Percentiles rank a stretch among this genome's conserved stretches.
phyloP scores from a whole-genome alignment of 148 eudicot genomes.

The Amaranthus hypochondriacus region DNA sequence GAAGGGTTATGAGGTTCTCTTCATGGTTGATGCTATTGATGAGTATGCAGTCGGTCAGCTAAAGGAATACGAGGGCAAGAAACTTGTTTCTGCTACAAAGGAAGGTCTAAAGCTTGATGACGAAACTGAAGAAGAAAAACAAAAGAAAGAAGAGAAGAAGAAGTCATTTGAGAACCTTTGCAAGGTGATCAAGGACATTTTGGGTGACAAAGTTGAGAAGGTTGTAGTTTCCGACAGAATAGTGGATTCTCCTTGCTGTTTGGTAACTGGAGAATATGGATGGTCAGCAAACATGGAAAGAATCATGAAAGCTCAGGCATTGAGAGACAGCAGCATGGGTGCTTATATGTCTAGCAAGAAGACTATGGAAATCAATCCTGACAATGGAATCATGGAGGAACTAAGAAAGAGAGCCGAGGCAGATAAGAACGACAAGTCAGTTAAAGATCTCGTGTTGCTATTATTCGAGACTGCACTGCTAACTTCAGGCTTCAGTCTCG shows the following conservation, averaged over 20 bases:
- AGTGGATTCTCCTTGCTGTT: conserved; percentile 86
- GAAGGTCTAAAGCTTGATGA: conserved; percentile 83
- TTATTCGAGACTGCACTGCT: conserved; percentile 76
- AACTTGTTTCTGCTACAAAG: conserved; percentile 80
- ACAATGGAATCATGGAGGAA: conserved; percentile 90
- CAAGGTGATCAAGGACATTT: conserved; percentile 77
- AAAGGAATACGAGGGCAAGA: conserved; percentile 91
- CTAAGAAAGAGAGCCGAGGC: conserved; percentile 84
- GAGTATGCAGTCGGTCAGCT: conserved; percentile 87
- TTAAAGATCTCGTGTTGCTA: conserved; percentile 75
- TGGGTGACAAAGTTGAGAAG: conserved; percentile 82
- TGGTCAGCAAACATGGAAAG: conserved; percentile 97
- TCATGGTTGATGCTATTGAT: conserved; percentile 93
- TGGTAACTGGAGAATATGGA: conserved; percentile 89
- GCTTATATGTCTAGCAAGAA: conserved; percentile 95
- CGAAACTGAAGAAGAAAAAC: conserved; percentile 78
- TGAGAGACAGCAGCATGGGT: conserved; percentile 83
- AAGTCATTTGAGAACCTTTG: conserved; percentile 75
- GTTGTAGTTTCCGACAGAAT: conserved; percentile 83
- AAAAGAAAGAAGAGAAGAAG: conserved; percentile 76
- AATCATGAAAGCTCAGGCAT: conserved; percentile 91
- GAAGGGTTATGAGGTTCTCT: conserved; percentile 80
- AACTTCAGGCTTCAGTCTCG: conserved; percentile 87
- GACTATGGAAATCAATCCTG: conserved; percentile 90
- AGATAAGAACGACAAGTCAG: conserved; percentile 86